Evolutionary conservation across 805 yeast genomes (phyloP), one percentile per base, ranked within the genome.

Genomic region (Yamadazyma tumulicola): DNA sequence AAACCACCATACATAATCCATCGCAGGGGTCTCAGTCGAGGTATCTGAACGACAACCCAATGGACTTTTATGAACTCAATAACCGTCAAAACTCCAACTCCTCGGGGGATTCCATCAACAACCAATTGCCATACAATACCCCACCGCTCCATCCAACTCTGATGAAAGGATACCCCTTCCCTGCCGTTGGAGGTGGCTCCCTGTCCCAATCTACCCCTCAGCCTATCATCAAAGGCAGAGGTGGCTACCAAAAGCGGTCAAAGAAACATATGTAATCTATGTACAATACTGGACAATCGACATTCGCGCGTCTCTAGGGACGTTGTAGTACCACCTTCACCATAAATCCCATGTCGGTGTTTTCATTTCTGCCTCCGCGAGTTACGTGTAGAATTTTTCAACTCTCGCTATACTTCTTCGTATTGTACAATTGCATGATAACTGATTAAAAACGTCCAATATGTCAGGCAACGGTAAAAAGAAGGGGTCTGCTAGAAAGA

Each of bases 231-330:
- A 59, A 54, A 38, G 72, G 72, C 9, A 56, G 72, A 40, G 72
- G 72, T 3, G 72, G 72, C 0, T 62, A 61, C 41, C 72, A 67
- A 39, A 67, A 64, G 44, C 43, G 72, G 34, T 51, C 68, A 1
- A 64, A 61, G 44, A 64, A 61, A 40, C 40, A 52, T 31, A 64
- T 61, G 67, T 64, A 51, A 40, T 8, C 8, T 9, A 20, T 20
- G 23, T 20, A 11, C 15, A 11, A 20, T 20, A 20, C n/a, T n/a
- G n/a, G n/a, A n/a, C n/a, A n/a, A n/a, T n/a, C n/a, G n/a, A n/a
- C n/a, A n/a, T n/a, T n/a, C n/a, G n/a, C n/a, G n/a, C n/a, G n/a
- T n/a, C n/a, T n/a, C n/a, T n/a, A n/a, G n/a, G n/a, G n/a, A n/a
- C n/a, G n/a, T n/a, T n/a, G n/a, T n/a, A n/a, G n/a, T n/a, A n/a